Base-by-base conservation (phyloP, 1,284 basidiomycete genomes). In the Ustilago cynodontis region DNA sequence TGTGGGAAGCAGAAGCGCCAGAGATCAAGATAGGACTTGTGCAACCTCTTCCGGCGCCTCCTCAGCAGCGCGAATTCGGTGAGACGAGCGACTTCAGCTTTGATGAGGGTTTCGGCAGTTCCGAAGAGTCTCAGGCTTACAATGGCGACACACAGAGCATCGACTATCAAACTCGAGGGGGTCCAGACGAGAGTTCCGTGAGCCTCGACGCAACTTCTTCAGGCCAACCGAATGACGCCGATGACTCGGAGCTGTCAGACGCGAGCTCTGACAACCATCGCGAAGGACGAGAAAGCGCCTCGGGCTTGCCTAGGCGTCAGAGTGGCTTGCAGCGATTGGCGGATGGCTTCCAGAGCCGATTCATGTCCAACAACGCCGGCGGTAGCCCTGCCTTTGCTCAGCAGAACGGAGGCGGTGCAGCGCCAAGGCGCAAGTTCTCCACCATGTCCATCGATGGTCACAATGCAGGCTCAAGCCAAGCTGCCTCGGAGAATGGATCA, bases 1-100 rank as follows among this genome's bases (percentile, higher is more conserved):
- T 85, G 5, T 85, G 84, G 84, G 50, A 59, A 10, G 20, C 43
- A 20, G 67, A 73, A 0, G 71, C 31, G 10, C 71, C 71, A 8
- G 37, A 61, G 26, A 70, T 82, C 49, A 58, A 60, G 51, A 77
- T 72, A 8, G 78, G 81, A 2, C 60, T 81, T 2, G 76, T 69
- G 45, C 52, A 70, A 47, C 75, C 75, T 1, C 18, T 61, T 20
- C 65, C 67, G 13, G 35, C 49, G 9, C 59, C 53, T 18, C 50
- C 41, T 7, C 52, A 39, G 39, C 53, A 50, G 11, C 33, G 59
- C 10, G 62, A 53, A 7, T 41, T 59, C 14, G 52, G 50, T 31
- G 45, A 50, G 16, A 54, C 63, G 56, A 75, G 73, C 65, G 73
- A 76, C 24, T 71, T 76, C 53, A 76, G 73, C 52, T 73, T 77